phyloP scores from a whole-genome alignment of 441 rosid genomes.

The Adansonia gregorii region DNA sequence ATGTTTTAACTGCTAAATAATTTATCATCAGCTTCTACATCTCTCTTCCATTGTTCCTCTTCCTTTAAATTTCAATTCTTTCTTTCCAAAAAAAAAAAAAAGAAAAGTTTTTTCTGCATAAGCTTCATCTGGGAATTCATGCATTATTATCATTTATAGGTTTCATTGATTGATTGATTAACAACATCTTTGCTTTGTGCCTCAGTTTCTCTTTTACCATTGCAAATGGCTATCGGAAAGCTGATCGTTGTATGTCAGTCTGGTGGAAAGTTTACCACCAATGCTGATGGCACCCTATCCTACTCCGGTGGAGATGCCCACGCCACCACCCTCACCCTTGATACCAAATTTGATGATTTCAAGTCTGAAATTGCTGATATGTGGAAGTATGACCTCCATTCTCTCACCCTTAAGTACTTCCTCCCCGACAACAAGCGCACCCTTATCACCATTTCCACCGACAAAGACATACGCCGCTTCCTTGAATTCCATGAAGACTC shows the following conservation, averaged over 20 bases:
- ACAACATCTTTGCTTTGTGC: neutral
- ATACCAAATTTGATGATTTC: slow-evolving; percentile 42
- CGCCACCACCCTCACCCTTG: slow-evolving; percentile 40
- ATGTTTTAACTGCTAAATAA: neutral
- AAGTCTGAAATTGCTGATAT: slow-evolving; percentile 52
- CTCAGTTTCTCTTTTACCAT: neutral
- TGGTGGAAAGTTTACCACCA: slow-evolving; percentile 49
- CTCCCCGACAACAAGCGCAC: slow-evolving; percentile 73
- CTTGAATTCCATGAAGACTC: slow-evolving; percentile 64
- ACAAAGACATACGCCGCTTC: slow-evolving; percentile 79
- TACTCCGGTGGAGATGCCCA: slow-evolving; percentile 59
- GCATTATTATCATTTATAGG: neutral
- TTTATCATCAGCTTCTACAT: neutral
- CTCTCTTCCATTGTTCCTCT: neutral
- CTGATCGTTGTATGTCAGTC: slow-evolving; percentile 53
- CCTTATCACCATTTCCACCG: slow-evolving; percentile 75
- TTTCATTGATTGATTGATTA: neutral
- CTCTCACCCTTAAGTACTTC: slow-evolving; percentile 58
- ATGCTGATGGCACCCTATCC: slow-evolving; percentile 42
- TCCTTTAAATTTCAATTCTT: slow-evolving; percentile 2
- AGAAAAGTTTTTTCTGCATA: neutral
- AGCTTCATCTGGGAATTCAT: neutral
- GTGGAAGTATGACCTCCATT: slow-evolving; percentile 41
- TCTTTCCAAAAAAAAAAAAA: neutral
- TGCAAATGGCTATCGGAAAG: slow-evolving; percentile 30